Evolutionary conservation across 2,329 filamentous ascomycete genomes (phyloP).

Genomic region (Colletotrichum agaves): DNA sequence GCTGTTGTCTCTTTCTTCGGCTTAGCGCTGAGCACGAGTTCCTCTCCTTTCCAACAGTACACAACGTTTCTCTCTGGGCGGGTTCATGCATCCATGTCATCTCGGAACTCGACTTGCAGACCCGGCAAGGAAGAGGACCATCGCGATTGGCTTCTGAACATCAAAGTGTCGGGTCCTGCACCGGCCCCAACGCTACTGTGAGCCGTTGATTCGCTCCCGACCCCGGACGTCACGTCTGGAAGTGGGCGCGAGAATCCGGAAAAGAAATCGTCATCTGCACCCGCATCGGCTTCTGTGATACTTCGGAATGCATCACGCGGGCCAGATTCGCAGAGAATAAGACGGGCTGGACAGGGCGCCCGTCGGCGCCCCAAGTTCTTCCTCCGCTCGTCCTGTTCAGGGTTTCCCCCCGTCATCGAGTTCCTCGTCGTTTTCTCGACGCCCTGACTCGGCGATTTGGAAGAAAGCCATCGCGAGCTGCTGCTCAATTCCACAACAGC

Average conservation of each 20-base stretch:
- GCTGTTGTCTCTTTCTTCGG: background rate
- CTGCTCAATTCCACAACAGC: too few relatives aligned
- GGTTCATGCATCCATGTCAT: slow-evolving; percentile 6
- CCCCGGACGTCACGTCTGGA: background rate
- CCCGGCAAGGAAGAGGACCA: background rate
- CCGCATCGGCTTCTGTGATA: background rate
- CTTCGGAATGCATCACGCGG: background rate
- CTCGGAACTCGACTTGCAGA: slow-evolving; percentile 2
- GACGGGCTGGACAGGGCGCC: background rate
- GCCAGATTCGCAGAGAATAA: background rate
- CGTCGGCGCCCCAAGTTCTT: background rate
- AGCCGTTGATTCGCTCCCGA: slow-evolving; percentile 17
- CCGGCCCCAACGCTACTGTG: background rate
- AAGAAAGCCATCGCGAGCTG: too few relatives aligned
- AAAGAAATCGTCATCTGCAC: background rate
- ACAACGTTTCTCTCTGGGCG: background rate
- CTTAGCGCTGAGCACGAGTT: background rate
- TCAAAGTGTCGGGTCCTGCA: slow-evolving; percentile 3
- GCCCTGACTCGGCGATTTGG: too few relatives aligned
- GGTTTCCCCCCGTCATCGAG: background rate
- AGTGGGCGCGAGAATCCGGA: background rate
- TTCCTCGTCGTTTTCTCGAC: too few relatives aligned
- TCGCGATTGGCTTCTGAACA: background rate
- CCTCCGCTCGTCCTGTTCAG: too few relatives aligned
- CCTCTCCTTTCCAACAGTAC: background rate